Percentiles rank a stretch among this genome's conserved stretches.
Conservation (phyloP, 257 asterid genomes). For the Jacaranda mimosifolia region DNA sequence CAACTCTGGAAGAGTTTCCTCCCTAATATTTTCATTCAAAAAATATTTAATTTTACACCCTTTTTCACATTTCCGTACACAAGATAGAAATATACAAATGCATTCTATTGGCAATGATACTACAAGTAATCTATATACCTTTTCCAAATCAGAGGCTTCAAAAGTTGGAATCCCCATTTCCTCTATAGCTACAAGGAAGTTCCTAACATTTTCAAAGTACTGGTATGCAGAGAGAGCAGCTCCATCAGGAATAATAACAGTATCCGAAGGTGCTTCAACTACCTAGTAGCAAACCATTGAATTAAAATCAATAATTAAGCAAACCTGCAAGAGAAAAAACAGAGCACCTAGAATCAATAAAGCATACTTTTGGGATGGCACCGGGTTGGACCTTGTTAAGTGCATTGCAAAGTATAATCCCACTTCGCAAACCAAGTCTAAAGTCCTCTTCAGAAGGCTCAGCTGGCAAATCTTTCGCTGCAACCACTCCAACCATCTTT, state of each 20-base stretch:
- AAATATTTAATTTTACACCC: neutral
- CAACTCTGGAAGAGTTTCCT: constrained; percentile 79
- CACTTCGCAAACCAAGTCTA: constrained; percentile 87
- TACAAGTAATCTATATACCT: constrained; percentile 47
- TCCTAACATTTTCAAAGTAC: constrained; percentile 86
- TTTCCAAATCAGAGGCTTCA: constrained; percentile 89
- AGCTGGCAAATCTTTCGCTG: constrained; percentile 89
- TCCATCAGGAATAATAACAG: constrained; percentile 73
- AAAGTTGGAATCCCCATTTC: constrained; percentile 88
- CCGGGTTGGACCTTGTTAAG: constrained; percentile 86
- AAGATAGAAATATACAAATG: neutral
- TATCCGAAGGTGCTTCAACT: constrained; percentile 73
- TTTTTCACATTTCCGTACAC: neutral
- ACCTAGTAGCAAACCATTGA: constrained; percentile 56
- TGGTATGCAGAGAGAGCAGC: constrained; percentile 86
- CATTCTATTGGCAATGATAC: too few relatives aligned
- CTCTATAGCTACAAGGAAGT: constrained; percentile 76
- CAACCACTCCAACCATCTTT: constrained; percentile 87
- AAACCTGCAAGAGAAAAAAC: neutral
- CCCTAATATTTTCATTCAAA: constrained; percentile 56
- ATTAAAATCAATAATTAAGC: constrained; percentile 10
- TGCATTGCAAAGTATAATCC: constrained; percentile 88
- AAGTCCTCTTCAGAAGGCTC: constrained; percentile 94
- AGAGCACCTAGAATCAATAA: neutral
- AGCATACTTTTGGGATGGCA: constrained; percentile 77